Percentiles rank a stretch among this genome's conserved stretches.
Conservation (phyloP, 495 filamentous ascomycete species). For the Chaetomium fimeti region DNA sequence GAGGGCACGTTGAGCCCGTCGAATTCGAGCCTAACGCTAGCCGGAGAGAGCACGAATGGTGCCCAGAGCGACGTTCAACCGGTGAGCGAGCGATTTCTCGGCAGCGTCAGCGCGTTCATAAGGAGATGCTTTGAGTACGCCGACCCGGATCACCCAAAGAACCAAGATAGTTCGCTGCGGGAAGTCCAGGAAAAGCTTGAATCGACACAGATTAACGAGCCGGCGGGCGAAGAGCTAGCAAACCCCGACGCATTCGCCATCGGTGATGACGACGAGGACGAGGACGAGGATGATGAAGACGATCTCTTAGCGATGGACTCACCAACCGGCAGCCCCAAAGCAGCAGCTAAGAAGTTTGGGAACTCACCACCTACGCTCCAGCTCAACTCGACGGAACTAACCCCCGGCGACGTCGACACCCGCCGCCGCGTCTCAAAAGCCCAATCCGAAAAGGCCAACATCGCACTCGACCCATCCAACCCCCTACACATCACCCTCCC, state of each 20-base stretch:
- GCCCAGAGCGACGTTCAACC: conserved; percentile 39
- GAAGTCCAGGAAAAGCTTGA: conserved; percentile 11
- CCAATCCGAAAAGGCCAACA: conserved; percentile 69
- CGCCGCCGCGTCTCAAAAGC: conserved; percentile 51
- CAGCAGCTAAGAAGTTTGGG: conserved; percentile 29
- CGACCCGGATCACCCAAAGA: conserved; percentile 77
- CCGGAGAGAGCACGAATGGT: conserved; percentile 35
- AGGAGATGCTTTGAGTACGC: conserved; percentile 97
- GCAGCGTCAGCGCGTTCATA: conserved; percentile 92
- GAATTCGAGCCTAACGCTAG: conserved; percentile 39
- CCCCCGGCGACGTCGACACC: conserved; percentile 19
- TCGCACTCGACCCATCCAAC: conserved; percentile 85
- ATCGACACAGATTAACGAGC: conserved; percentile 30
- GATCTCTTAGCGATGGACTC: conserved; percentile 63
- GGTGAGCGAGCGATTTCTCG: conserved; percentile 76
- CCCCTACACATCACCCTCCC: conserved; percentile 95
- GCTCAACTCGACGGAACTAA: conserved; percentile 25
- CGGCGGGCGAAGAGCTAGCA: conserved; percentile 39
- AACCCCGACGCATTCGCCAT: conserved; percentile 65
- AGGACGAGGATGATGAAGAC: conserved; percentile 58
- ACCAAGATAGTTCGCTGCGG: conserved; percentile 41
- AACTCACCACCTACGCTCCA: conserved; percentile 25
- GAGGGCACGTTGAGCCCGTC: conserved; percentile 63
- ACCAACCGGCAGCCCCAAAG: conserved; percentile 38
- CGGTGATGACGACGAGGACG: conserved; percentile 68